Evolutionary conservation across 2,329 filamentous ascomycete species (phyloP).

Genomic region (Fusarium circinatum): DNA sequence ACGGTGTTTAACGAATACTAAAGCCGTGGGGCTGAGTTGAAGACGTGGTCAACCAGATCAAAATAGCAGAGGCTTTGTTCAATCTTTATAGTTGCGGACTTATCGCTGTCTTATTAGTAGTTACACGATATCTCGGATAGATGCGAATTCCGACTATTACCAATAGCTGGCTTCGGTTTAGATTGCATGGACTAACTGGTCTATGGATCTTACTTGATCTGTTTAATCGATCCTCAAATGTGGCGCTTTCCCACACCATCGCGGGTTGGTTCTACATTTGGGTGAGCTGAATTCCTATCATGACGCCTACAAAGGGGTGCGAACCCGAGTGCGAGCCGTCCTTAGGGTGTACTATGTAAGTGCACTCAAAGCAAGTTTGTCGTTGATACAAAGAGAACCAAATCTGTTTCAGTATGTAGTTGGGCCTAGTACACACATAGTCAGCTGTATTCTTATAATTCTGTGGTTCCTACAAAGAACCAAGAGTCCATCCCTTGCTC

Average conservation of each 20-base stretch:
- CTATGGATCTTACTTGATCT: slow-evolving; percentile 9
- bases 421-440: fast-evolving
- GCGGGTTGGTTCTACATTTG: slow-evolving; percentile 1
- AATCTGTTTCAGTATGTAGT: background rate
- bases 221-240: slow-evolving; percentile 3
- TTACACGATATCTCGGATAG: slow-evolving; percentile 13
- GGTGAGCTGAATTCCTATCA: slow-evolving; percentile 17
- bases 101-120: background rate
- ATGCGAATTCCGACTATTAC: slow-evolving; percentile 11
- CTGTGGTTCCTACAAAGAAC: background rate
- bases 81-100: slow-evolving; percentile 31
- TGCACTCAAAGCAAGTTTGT: background rate
- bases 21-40: slow-evolving; percentile 18
- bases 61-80: background rate
- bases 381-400: background rate
- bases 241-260: slow-evolving; percentile 6
- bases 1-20: slow-evolving; percentile 5
- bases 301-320: slow-evolving; percentile 15
- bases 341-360: background rate
- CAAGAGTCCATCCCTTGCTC: background rate
- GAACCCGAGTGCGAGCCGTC: slow-evolving; percentile 19
- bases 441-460: background rate
- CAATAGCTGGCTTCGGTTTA: slow-evolving; percentile 4
- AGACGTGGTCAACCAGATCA: background rate
- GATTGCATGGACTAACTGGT: background rate